phyloP scores from a whole-genome alignment of 2,329 filamentous ascomycete species.

The Malbranchea cinnamomea region DNA sequence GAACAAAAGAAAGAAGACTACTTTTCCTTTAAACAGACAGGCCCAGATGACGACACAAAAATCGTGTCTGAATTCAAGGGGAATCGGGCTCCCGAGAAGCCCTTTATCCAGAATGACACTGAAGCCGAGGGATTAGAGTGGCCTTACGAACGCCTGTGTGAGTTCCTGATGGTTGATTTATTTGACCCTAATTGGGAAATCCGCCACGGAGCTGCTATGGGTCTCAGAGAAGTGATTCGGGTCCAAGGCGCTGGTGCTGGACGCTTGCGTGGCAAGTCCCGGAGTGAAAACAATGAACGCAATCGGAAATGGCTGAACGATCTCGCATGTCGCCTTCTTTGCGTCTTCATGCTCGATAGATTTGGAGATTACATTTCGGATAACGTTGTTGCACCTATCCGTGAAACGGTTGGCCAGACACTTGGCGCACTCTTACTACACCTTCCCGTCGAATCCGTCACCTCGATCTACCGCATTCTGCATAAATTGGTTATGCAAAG shows the following conservation, averaged over 20 bases:
- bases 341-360: constrained; percentile 90
- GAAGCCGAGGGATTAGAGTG: constrained; percentile 69
- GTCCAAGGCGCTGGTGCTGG: constrained; percentile 87
- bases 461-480: constrained; percentile 69
- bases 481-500: constrained; percentile 86
- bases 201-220: constrained; percentile 90
- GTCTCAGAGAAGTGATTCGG: constrained; percentile 74
- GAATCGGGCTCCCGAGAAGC: constrained; percentile 62
- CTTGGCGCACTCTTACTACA: constrained; percentile 79
- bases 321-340: constrained; percentile 84
- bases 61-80: constrained; percentile 95
- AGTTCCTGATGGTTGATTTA: constrained; percentile 83
- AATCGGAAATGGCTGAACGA: constrained; percentile 88
- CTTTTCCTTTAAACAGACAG: constrained; percentile 70
- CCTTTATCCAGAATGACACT: constrained; percentile 64
- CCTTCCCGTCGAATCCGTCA: constrained; percentile 62
- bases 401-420: constrained; percentile 89
- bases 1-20: constrained; percentile 60
- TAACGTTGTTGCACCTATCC: constrained; percentile 88
- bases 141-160: constrained; percentile 88
- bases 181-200: constrained; percentile 94
- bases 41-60: constrained; percentile 77
- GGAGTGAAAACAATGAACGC: constrained; percentile 57
- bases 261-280: constrained; percentile 53
- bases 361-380: constrained; percentile 98